phyloP scores from a whole-genome alignment of 2,329 filamentous ascomycete genomes.

The Coniochaeta pulveracea region DNA sequence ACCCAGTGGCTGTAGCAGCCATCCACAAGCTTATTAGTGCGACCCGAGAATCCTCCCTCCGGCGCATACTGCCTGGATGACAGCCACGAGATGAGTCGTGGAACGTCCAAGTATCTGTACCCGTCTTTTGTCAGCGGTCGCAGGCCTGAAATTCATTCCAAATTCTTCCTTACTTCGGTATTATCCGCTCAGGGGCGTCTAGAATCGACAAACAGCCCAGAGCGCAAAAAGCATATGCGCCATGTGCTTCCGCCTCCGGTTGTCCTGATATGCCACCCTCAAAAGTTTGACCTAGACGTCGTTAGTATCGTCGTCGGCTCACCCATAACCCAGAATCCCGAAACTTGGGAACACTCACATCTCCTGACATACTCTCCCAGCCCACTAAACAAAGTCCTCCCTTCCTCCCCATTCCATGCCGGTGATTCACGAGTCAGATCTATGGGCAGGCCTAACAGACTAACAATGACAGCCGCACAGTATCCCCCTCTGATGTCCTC shows the following conservation, averaged over 20 bases:
- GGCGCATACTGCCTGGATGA: constrained; percentile 81
- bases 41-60: constrained; percentile 85
- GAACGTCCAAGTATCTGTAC: constrained; percentile 63
- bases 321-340: not conserved
- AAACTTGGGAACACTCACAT: constrained; percentile 40
- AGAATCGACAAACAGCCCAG: constrained; percentile 81
- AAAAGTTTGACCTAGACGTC: constrained; percentile 66
- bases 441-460: constrained; percentile 72
- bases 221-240: constrained; percentile 92
- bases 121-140: constrained; percentile 23
- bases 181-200: constrained; percentile 62
- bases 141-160: too few species aligned
- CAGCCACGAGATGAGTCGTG: constrained; percentile 73
- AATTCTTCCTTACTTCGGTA: constrained; percentile 50
- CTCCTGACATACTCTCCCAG: constrained; percentile 69
- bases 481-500: constrained; percentile 91
- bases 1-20: constrained; percentile 99
- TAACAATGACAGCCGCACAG: constrained; percentile 77
- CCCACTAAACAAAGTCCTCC: constrained; percentile 54
- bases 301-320: not conserved
- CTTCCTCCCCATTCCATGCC: constrained; percentile 49
- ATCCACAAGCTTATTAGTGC: constrained; percentile 96
- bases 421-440: constrained; percentile 64
- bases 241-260: constrained; percentile 84
- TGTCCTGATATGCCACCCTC: constrained; percentile 87